Evolutionary conservation across 1,139 yeast species (phyloP), one percentile per base, ranked within the genome.

Genomic region (Diutina neorugosa): DNA sequence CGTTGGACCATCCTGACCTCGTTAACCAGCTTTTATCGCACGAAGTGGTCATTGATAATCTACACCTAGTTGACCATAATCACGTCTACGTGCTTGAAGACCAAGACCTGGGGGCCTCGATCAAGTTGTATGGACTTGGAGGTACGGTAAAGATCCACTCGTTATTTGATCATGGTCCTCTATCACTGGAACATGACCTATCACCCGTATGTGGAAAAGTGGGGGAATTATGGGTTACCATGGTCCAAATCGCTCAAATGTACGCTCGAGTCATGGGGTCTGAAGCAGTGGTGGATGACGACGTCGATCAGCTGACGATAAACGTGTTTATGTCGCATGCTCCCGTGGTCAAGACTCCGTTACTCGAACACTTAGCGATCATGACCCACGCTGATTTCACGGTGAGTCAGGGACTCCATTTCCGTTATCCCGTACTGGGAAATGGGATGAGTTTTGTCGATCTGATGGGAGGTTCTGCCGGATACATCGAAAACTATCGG

Each of bases 201-300:
- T 18, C 48, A 5, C 12, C 48, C 7, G 49, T 69, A 6, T 57
- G 63, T 20, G 95, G 95, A 0, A 84, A 83, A 57, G 77, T 81
- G 12, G 93, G 94, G 1, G 83, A 84, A 57, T 73, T 84, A 56
- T 86, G 95, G 95, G 77, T 84, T 34, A 82, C 87, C 8, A 69
- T 84, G 55, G 65, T 84, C 51, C 94, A 86, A 63, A 69, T 86
- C 44, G 91, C 93, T 3, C 83, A 81, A 62, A 69, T 70, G 46
- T 69, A 69, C 56, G 59, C 61, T 57, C 52, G 34, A 18, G 21
- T 16, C n/a, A 46, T 18, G 27, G 44, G 14, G 2, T 12, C 18
- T 16, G 42, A 7, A 40, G n/a, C 16, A 18, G 2, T 40, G 43
- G 19, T 40, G 12, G n/a, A 40, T 3, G 25, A 18, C 2, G 50